Conservation (phyloP, 495 filamentous ascomycete genomes). For the Aspergillus bridgeri region DNA sequence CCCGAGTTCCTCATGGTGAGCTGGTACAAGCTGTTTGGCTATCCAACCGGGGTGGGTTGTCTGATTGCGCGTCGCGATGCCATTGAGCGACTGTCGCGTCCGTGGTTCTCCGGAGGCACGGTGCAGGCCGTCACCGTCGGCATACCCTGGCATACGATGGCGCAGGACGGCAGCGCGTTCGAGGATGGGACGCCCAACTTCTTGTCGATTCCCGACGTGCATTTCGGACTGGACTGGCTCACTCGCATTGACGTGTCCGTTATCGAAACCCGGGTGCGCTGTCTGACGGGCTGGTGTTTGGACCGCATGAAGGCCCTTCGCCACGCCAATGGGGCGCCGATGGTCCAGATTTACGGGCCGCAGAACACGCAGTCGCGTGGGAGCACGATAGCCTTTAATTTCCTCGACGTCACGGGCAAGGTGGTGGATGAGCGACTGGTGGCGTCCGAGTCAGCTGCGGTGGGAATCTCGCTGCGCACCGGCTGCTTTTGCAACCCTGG, state of each 20-base stretch:
- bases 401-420: constrained; percentile 5
- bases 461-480: constrained; percentile 7
- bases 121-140: constrained; percentile 1
- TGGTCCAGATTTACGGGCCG: constrained; percentile 6
- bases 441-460: constrained; percentile 6
- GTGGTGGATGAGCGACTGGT: constrained; percentile 11
- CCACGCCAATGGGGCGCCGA: constrained; percentile 2
- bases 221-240: constrained; percentile 8
- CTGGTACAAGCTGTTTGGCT: constrained; percentile 13
- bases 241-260: neutral
- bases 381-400: constrained; percentile 9
- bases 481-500: constrained; percentile 13
- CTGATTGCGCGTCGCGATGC: constrained; percentile 8
- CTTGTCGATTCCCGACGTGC: constrained; percentile 9
- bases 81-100: constrained; percentile 4
- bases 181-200: constrained; percentile 10
- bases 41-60: constrained; percentile 8
- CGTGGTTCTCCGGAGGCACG: constrained; percentile 9
- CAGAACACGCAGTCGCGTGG: neutral
- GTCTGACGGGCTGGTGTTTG: constrained; percentile 8
- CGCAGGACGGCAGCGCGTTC: constrained; percentile 1
- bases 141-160: constrained; percentile 1
- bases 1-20: constrained; percentile 8
- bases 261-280: constrained; percentile 7
- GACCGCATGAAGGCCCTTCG: constrained; percentile 1